phyloP scores from a whole-genome alignment of 495 filamentous ascomycete genomes.

The Aspergillus coremiiformis region DNA sequence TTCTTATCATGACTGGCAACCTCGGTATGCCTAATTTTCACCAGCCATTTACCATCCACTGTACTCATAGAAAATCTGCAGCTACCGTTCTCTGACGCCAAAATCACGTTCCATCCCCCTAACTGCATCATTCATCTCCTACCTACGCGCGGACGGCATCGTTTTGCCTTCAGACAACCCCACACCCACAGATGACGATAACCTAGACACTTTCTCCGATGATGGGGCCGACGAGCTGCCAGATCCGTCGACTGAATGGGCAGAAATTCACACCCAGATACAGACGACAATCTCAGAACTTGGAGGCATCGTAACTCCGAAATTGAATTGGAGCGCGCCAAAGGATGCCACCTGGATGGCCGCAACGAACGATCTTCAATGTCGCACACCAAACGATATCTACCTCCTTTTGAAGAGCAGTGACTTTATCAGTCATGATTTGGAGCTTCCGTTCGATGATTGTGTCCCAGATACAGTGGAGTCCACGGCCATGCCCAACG shows the following conservation, averaged over 20 bases:
- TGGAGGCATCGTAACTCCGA: slow-evolving; percentile 77
- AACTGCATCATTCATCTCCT: slow-evolving; percentile 63
- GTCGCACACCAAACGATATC: slow-evolving; percentile 76
- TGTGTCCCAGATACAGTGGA: slow-evolving; percentile 43
- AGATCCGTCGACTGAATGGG: slow-evolving; percentile 55
- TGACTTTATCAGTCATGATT: slow-evolving; percentile 87
- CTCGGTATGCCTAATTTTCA: slow-evolving; percentile 40
- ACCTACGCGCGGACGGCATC: slow-evolving; percentile 90
- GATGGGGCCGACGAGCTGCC: slow-evolving; percentile 37
- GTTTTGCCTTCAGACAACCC: slow-evolving; percentile 57
- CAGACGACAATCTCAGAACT: slow-evolving; percentile 68
- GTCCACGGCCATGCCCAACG: slow-evolving; percentile 23
- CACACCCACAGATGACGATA: slow-evolving; percentile 30
- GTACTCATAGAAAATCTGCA: slow-evolving; percentile 12
- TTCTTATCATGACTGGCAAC: slow-evolving; percentile 88
- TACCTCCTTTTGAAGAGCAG: slow-evolving; percentile 90
- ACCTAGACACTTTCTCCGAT: slow-evolving; percentile 33
- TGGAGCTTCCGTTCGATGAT: slow-evolving; percentile 87
- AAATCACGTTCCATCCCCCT: slow-evolving; percentile 80
- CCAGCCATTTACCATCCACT: neutral
- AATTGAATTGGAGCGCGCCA: slow-evolving; percentile 94
- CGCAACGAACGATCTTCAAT: slow-evolving; percentile 84
- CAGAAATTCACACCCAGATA: slow-evolving; percentile 67
- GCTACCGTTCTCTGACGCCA: slow-evolving; percentile 74
- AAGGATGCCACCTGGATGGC: slow-evolving; percentile 97